These are phyloP conservation scores for Polyporus tsugae DNA, from an alignment of 1,284 basidiomycete genomes.

Conservation along the genomic window DNA sequence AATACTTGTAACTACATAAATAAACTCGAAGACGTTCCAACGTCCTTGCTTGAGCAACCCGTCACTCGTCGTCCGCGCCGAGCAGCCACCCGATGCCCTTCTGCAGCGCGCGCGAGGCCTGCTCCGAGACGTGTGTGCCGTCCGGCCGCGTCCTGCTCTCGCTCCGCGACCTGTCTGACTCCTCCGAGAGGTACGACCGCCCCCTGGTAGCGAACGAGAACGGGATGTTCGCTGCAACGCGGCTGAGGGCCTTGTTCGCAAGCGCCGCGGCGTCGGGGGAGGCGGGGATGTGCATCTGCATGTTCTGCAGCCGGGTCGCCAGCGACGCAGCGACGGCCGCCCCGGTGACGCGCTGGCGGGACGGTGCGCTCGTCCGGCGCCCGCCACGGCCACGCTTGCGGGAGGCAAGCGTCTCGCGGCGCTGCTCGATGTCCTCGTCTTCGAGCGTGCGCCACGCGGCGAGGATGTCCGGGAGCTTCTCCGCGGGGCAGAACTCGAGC, in stretches of 20 bases:
- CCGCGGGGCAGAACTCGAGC: slow-evolving; percentile 87
- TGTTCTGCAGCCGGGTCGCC: slow-evolving; percentile 59
- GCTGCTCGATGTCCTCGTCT: slow-evolving; percentile 63
- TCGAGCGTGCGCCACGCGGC: slow-evolving; percentile 76
- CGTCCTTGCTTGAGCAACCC: slow-evolving; percentile 10
- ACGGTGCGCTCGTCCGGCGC: slow-evolving; percentile 18
- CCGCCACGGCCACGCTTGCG: slow-evolving; percentile 31
- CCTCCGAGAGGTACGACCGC: slow-evolving; percentile 53
- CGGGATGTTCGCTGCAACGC: slow-evolving; percentile 81
- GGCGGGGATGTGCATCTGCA: slow-evolving; percentile 59
- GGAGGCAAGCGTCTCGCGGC: slow-evolving; percentile 40
- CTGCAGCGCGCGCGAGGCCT: slow-evolving; percentile 77
- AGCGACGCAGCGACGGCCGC: slow-evolving; percentile 56
- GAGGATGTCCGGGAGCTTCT: slow-evolving; percentile 78
- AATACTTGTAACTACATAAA: slow-evolving; percentile 10
- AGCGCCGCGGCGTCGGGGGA: slow-evolving; percentile 78
- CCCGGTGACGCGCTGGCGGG: slow-evolving; percentile 22
- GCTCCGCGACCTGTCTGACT: slow-evolving; percentile 50
- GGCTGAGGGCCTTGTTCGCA: slow-evolving; percentile 76
- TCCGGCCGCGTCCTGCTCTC: slow-evolving; percentile 51
- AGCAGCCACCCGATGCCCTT: slow-evolving; percentile 90
- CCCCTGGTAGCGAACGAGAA: slow-evolving; percentile 63
- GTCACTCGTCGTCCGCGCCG: slow-evolving; percentile 70
- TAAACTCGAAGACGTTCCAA: background rate
- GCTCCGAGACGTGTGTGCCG: slow-evolving; percentile 69